Evolutionary conservation across 768 basidiomycete genomes (phyloP), one percentile per base, ranked within the genome.

Genomic region (Phanerodontia chrysosporium): DNA sequence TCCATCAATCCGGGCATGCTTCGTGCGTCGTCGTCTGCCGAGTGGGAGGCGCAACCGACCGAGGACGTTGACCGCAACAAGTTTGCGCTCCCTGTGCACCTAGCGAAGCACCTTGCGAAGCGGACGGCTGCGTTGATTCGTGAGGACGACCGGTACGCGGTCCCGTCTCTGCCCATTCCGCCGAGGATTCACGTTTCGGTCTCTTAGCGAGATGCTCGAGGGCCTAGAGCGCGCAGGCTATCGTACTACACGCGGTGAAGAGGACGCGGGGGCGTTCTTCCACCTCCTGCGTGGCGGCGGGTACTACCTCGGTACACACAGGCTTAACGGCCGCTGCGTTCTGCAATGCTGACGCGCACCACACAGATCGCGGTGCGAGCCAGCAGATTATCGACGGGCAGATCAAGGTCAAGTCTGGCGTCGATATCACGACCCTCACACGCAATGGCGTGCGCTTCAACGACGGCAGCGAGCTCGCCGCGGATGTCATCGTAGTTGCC

Each of bases 331-430:
- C 7, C n/a, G 16, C 48, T 4, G 12, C 21, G 8, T 55, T 16
- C 14, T 32, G 25, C n/a, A 5, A 36, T 45, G 36, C 44, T 6
- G 4, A 5, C 9, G 8, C 10, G 1, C 21, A 27, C 39, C 10
- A 3, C 24, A 53, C 30, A 84, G 84, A 85, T 61, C 78, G 80
- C 16, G 85, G 86, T 28, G 82, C 80, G 7, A 80, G 80, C 59
- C 79, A 85, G 68, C 72, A 83, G 61, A 82, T 89, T 64, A 78
- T 80, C 44, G 83, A 87, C 64, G 85, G 86, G 2, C 82, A 84
- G 65, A 84, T 89, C 75, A 87, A 87, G 67, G 70, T 89, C 57
- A 89, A 88, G 73, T 84, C 80, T 70, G 84, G 84, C 57, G 65
- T 60, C 45, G 29, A 55, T 36, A 65, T 70, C 59, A 62, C 57